A percentile compares a stretch with the other conserved stretches of the same genome.
Evolutionary conservation across 2,329 filamentous ascomycete species (phyloP).

Genomic region (Gaeumannomyces sp.): DNA sequence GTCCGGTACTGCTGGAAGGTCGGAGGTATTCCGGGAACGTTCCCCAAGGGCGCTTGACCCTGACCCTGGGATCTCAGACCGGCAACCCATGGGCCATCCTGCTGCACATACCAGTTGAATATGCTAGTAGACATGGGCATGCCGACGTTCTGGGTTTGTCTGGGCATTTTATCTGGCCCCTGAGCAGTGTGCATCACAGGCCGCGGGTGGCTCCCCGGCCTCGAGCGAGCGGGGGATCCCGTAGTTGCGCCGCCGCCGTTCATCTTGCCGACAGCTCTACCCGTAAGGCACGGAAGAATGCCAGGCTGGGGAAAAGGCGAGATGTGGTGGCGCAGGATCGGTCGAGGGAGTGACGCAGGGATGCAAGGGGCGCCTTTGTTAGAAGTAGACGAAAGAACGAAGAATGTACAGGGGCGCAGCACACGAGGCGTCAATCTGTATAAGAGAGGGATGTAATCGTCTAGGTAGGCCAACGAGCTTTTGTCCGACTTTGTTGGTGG

Average conservation of each 20-base stretch:
- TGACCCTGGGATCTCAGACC: too few species aligned
- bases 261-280: background rate
- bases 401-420: background rate
- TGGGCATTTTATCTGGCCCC: background rate
- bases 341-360: too few species aligned
- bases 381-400: background rate
- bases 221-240: background rate
- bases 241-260: background rate
- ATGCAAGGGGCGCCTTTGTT: too few species aligned
- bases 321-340: too few species aligned
- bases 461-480: background rate
- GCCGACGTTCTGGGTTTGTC: background rate
- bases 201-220: background rate
- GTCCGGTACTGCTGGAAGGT: background rate
- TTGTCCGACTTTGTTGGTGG: background rate
- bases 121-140: background rate
- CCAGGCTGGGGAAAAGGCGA: background rate
- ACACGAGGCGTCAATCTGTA: background rate
- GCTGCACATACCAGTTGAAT: background rate
- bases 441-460: background rate
- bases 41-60: background rate
- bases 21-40: background rate
- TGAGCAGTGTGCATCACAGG: constrained; percentile 5
- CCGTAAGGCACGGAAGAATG: background rate
- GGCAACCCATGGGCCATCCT: background rate